Base-by-base conservation (phyloP, 2,329 filamentous ascomycete genomes). In the Cladosporium sp. region DNA sequence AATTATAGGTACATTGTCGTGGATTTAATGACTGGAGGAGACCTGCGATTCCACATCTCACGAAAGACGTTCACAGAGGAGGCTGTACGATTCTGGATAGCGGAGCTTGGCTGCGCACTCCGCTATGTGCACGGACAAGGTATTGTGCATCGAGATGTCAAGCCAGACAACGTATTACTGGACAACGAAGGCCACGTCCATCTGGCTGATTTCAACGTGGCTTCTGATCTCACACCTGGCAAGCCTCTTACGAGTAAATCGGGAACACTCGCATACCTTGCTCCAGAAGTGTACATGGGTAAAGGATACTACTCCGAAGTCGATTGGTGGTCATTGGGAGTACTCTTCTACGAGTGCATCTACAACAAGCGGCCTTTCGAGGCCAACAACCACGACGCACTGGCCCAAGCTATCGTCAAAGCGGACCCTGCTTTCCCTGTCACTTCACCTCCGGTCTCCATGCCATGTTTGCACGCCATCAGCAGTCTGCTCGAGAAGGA, bases 341-440 rank as follows among this genome's bases (percentile, higher is more conserved):
- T 99, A 55, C 86, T 96, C n/a, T 98, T 98, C 78, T 99, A 97
- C 79, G 95, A 99, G 79, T 98, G 95, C 85, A 97, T 99, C 71
- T 99, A 98, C 82, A 97, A 96, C 82, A 98, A 96, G 92, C 88
- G 95, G 73, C 95, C 95, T 26, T 99, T 98, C 71, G 93, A 97
- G 75, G 94, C 92, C 63, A 92, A 89, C 72, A 93, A 89, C 58
- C 93, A 97, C 76, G 89, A 92, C 65, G 87, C 88, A 7, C 83
- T 99, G 59, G 90, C 90, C 72, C 87, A 89, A 68, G 88, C 92
- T 70, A 96, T 99, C 74, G 87, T 90, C 72, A 91, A 89, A 74
- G 92, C 90, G 14, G 89, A 88, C 69, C 93, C 93, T 3, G 92
- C 91, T 73, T 98, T 92, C 76, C 94, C 92, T n/a, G 88, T 96